phyloP scores from a whole-genome alignment of 2,329 filamentous ascomycete species.

The Colletotrichum eleusines region DNA sequence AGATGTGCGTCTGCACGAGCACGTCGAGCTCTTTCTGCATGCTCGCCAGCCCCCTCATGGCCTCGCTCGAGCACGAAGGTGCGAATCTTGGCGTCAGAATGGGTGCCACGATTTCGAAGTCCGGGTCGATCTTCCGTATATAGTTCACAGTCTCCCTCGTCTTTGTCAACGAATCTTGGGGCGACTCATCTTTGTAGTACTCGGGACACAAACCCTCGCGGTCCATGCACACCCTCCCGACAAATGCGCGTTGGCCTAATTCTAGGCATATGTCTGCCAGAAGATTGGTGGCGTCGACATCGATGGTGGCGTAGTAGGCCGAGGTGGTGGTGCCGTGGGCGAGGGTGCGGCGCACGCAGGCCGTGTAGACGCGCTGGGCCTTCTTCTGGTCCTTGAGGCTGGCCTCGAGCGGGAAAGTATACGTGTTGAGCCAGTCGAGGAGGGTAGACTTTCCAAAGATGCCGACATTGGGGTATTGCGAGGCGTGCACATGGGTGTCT shows the following conservation, averaged over 20 bases:
- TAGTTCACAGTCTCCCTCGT: slow-evolving; percentile 74
- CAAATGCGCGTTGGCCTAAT: slow-evolving; percentile 87
- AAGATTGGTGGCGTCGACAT: slow-evolving; percentile 89
- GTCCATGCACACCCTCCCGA: slow-evolving; percentile 98
- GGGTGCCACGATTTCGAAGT: slow-evolving; percentile 74
- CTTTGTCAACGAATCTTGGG: slow-evolving; percentile 66
- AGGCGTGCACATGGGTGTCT: slow-evolving; percentile 97
- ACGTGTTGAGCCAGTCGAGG: slow-evolving; percentile 91
- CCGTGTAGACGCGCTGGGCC: slow-evolving; percentile 79
- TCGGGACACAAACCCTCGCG: slow-evolving; percentile 72
- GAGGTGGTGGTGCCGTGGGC: slow-evolving; percentile 93
- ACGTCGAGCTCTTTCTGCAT: slow-evolving; percentile 73
- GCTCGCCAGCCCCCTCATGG: slow-evolving; percentile 73
- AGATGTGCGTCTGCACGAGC: slow-evolving; percentile 89
- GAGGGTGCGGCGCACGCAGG: slow-evolving; percentile 83
- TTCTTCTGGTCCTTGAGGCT: slow-evolving; percentile 74
- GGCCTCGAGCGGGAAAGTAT: slow-evolving; percentile 93
- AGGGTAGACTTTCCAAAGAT: slow-evolving; percentile 95
- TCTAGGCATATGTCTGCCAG: slow-evolving; percentile 85
- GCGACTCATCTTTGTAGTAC: slow-evolving; percentile 82
- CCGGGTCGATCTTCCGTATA: slow-evolving; percentile 75
- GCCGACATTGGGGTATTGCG: slow-evolving; percentile 94
- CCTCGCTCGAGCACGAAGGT: slow-evolving; percentile 68
- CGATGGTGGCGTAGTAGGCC: slow-evolving; percentile 93
- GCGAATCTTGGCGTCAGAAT: slow-evolving; percentile 84